These are phyloP conservation scores for Trichoderma asperelloides DNA, from an alignment of 495 filamentous ascomycete genomes.

Conservation along the genomic window DNA sequence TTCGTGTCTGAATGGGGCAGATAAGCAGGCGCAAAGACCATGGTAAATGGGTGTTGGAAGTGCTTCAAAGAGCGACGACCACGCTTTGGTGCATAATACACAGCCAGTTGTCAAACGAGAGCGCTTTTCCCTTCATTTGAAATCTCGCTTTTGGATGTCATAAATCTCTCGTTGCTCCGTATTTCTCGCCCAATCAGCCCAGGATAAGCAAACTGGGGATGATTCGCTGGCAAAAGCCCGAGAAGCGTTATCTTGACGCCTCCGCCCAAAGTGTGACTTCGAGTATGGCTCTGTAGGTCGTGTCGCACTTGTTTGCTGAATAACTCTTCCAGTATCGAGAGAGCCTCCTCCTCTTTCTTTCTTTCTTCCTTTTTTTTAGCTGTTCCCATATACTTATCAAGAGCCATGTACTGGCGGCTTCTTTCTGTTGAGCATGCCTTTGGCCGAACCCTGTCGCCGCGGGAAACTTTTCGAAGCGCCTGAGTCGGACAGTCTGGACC, in stretches of 20 bases:
- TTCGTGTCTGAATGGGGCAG: neutral
- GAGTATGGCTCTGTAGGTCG: no score
- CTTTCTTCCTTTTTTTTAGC: neutral
- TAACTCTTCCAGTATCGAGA: neutral
- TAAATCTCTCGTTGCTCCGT: neutral
- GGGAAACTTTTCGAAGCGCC: neutral
- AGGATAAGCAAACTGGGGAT: neutral
- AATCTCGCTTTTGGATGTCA: neutral
- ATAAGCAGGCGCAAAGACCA: neutral
- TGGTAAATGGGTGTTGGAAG: neutral
- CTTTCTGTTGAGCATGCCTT: neutral
- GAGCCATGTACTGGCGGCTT: neutral
- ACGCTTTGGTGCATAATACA: neutral
- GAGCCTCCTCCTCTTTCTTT: neutral
- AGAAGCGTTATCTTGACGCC: neutral
- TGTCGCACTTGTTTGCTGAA: neutral
- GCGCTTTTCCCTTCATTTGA: neutral
- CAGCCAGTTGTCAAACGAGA: neutral
- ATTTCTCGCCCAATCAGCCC: neutral
- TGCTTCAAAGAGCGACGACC: no score
- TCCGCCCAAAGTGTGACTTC: neutral
- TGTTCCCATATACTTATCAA: neutral
- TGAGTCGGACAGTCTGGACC: neutral
- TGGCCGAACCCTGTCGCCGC: neutral
- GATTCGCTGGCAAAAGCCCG: neutral